A percentile compares a stretch with the other conserved stretches of the same genome.
These are phyloP conservation scores for Mucor saturninus DNA, from an alignment of 371 early-diverging fungal genomes.

Conservation along the genomic window DNA sequence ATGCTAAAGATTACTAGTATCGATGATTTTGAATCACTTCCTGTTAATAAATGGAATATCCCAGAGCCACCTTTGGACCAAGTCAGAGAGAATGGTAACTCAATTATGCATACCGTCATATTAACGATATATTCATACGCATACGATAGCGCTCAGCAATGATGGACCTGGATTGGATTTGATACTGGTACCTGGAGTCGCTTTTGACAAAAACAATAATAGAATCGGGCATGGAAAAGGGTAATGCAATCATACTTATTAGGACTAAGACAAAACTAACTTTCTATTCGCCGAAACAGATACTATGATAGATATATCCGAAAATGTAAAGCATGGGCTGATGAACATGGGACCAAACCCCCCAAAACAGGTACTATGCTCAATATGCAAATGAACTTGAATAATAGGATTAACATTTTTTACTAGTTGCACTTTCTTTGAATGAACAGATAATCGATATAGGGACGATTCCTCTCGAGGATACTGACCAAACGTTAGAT, in stretches of 20 bases:
- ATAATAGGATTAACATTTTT: neutral
- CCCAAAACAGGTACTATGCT: slow-evolving; percentile 38
- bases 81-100: slow-evolving; percentile 59
- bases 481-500: slow-evolving; percentile 48
- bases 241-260: slow-evolving; percentile 28
- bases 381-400: neutral
- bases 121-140: neutral
- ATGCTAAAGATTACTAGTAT: slow-evolving; percentile 69
- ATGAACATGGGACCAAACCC: slow-evolving; percentile 13
- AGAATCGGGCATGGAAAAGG: slow-evolving; percentile 79
- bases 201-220: slow-evolving; percentile 66
- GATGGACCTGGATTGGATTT: slow-evolving; percentile 64
- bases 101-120: neutral
- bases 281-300: slow-evolving; percentile 13
- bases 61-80: slow-evolving; percentile 66
- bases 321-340: slow-evolving; percentile 40
- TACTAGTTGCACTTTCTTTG: slow-evolving; percentile 61
- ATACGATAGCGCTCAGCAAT: slow-evolving; percentile 55
- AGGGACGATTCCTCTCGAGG: slow-evolving; percentile 44
- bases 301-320: slow-evolving; percentile 50
- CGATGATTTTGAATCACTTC: slow-evolving; percentile 64
- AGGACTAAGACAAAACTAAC: neutral
- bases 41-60: slow-evolving; percentile 71
- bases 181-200: slow-evolving; percentile 72
- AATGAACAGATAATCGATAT: slow-evolving; percentile 58